Evolutionary conservation across 345 rosid species (phyloP), one percentile per base, ranked within the genome.

Genomic region (Euphorbia lathyris): DNA sequence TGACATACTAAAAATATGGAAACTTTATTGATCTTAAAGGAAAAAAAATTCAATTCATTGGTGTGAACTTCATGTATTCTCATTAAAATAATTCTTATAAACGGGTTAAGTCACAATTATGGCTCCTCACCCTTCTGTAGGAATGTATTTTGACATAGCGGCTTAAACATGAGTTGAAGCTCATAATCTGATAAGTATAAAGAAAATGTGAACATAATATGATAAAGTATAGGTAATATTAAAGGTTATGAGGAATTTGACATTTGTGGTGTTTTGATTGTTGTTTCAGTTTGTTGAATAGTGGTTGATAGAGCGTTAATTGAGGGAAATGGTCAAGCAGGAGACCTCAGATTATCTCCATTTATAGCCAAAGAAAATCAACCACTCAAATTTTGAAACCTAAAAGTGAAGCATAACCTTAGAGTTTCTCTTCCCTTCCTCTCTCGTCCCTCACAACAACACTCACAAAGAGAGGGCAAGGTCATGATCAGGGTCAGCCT

Each of bases 231-330:
- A 12, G 3, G 51, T 12, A 40, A 40, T 40, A 40, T 40, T 40
- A 12, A 40, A 40, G 45, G 45, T 32, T 32, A 32, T 7, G 45
- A 40, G 45, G 45, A 40, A 40, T 40, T 40, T 40, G 51, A 45
- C 51, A 45, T 7, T 45, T 45, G 51, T 7, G 3, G 12, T 45
- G 51, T 11, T 6, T 45, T 45, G 16, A 45, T 45, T 0, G 19
- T 45, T 45, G 19, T 20, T 53, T 53, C 4, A 53, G 58, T 22
- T 53, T 4, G 66, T 62, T 73, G 50, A 59, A 23, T 30, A 75
- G 71, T 73, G 43, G 56, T 58, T 51, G 83, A 84, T 75, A 51
- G 74, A 65, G 86, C 88, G 90, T 84, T 82, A 79, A 65, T 85
- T 83, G 80, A 79, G 88, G 86, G 79, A 71, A 42, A 50, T 58